Evolutionary conservation across 768 basidiomycete species (phyloP), one percentile per base, ranked within the genome.

Genomic region (Crepidotus variabilis): DNA sequence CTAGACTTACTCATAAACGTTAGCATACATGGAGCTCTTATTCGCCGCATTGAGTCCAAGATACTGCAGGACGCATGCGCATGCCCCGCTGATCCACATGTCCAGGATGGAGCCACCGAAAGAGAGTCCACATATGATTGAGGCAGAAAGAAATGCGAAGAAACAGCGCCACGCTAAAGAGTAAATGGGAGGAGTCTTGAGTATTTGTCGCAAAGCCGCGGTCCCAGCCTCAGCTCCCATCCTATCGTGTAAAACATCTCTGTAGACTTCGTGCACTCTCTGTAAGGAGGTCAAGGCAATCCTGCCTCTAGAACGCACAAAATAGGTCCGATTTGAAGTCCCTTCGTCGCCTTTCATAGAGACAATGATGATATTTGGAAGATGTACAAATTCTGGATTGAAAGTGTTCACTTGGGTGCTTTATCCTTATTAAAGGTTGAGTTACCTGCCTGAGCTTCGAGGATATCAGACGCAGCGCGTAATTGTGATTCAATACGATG

Each of bases 401-500:
- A 49, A 6, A 23, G 35, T 48, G 22, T 52, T 16, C 16, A 16
- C 20, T 22, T 14, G 14, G n/a, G 13, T n/a, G n/a, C 21, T 11
- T 3, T 11, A 47, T 24, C 23, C 18, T 20, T 48, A 16, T 49
- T 50, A 24, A 35, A 57, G 36, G 47, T 22, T 8, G 6, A 63
- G 72, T 35, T 11, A 77, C 78, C 86, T 54, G 90, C 88, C 61
- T 87, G 81, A 59, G 92, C 80, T 32, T 88, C 84, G 14, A 97
- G 81, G 55, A 92, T 87, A 10, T 80, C 74, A 6, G 93, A 87
- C 2, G 92, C 92, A 3, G 90, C 83, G 57, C 79, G 78, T 39
- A 98, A 81, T 68, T 95, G 94, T 0, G 91, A 86, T 72, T 96
- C 93, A 60, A 95, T 88, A 18, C 95, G 82, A 69, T 97, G 95